Evolutionary conservation across 176 grass and related monocot genomes (phyloP).

Genomic region (Elymus sibiricus): DNA sequence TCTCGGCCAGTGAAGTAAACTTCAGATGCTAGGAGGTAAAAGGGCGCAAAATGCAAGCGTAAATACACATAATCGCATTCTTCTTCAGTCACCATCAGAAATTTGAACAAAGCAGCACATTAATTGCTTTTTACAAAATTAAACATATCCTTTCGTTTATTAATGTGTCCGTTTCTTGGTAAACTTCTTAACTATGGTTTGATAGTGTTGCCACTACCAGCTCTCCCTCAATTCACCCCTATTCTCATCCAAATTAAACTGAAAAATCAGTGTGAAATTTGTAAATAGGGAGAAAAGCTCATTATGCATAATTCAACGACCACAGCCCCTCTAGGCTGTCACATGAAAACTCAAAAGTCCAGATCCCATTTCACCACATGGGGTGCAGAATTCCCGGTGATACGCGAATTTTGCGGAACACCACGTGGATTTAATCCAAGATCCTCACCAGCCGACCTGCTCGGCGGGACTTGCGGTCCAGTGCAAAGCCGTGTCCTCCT

Average conservation of each 20-base stretch:
- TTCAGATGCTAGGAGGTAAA: background rate
- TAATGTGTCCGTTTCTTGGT: background rate
- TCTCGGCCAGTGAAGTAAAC: background rate
- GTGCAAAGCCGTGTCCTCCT: background rate
- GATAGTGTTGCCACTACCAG: background rate
- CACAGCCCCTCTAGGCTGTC: constrained; percentile 3
- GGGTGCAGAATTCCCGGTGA: background rate
- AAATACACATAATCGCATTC: background rate
- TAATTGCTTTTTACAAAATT: background rate
- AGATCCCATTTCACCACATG: constrained; percentile 18
- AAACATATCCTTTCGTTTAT: background rate
- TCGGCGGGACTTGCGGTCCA: background rate
- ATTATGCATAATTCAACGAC: background rate
- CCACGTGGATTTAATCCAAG: background rate
- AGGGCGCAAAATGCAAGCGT: background rate
- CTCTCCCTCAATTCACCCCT: background rate
- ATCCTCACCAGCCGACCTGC: background rate
- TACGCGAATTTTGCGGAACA: background rate
- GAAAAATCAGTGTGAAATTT: background rate
- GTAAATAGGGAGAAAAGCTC: background rate
- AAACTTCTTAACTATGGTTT: background rate
- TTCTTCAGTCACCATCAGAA: constrained; percentile 1
- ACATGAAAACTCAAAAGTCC: background rate
- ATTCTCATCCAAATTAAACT: background rate
- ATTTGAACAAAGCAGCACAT: background rate